Evolutionary conservation across 345 rosid genomes (phyloP).

Genomic region (Viola odorata): DNA sequence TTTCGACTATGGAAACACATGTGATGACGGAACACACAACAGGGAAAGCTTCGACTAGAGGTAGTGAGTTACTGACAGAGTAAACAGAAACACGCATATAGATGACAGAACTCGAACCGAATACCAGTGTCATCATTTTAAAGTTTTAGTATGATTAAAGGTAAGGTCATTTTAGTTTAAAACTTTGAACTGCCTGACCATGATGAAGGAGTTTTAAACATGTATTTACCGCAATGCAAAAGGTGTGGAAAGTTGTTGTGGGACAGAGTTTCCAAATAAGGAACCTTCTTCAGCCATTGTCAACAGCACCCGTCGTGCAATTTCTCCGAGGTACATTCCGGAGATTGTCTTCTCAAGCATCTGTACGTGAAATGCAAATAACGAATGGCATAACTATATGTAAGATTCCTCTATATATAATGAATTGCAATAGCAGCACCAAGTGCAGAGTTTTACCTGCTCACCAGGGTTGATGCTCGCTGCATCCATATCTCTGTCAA

Average conservation of each 20-base stretch:
- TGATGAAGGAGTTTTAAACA: not conserved
- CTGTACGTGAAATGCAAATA: slow-evolving; percentile 19
- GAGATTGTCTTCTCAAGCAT: slow-evolving; percentile 87
- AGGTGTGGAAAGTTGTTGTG: slow-evolving; percentile 46
- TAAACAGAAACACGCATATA: too few relatives aligned
- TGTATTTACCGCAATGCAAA: slow-evolving; percentile 41
- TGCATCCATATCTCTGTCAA: slow-evolving; percentile 71
- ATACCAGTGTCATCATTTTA: too few relatives aligned
- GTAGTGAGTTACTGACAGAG: too few relatives aligned
- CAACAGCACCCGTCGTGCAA: slow-evolving; percentile 53
- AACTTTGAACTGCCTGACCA: not conserved
- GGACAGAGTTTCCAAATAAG: slow-evolving; percentile 42
- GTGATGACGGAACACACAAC: not conserved
- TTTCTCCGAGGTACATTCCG: slow-evolving; percentile 96
- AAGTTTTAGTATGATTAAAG: not conserved
- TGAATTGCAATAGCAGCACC: not conserved
- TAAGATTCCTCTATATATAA: not conserved
- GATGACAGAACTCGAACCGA: too few relatives aligned
- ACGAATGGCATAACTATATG: too few relatives aligned
- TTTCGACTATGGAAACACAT: not conserved
- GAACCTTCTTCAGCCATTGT: slow-evolving; percentile 55
- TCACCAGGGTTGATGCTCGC: slow-evolving; percentile 74
- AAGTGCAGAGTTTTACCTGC: slow-evolving; percentile 45
- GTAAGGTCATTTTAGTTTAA: not conserved
- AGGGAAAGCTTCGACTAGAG: too few relatives aligned